Evolutionary conservation across 2,329 filamentous ascomycete genomes (phyloP).

Genomic region (Neonectria neomacrospora): DNA sequence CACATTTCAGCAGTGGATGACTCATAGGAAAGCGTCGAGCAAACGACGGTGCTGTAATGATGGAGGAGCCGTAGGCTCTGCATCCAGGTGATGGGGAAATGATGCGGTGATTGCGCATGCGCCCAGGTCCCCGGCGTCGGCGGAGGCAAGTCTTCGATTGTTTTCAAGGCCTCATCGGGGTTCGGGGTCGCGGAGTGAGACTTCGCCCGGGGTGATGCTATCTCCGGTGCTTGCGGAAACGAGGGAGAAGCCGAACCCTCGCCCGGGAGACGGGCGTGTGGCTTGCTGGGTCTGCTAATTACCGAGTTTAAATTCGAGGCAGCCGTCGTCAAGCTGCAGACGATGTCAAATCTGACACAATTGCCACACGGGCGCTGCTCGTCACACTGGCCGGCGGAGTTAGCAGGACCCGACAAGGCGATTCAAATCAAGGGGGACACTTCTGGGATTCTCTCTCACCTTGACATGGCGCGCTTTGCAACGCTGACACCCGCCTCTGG

Average conservation of each 20-base stretch:
- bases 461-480: slow-evolving; percentile 35
- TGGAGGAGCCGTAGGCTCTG: slow-evolving; percentile 31
- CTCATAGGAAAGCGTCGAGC: slow-evolving; percentile 2
- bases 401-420: neutral
- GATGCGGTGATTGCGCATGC: neutral
- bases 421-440: neutral
- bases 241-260: neutral
- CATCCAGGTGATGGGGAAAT: slow-evolving; percentile 27
- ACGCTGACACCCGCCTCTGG: slow-evolving; percentile 29
- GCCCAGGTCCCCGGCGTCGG: neutral
- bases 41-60: slow-evolving; percentile 28
- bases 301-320: neutral
- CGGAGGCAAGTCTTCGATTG: neutral
- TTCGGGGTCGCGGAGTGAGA: neutral
- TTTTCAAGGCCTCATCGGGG: neutral
- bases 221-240: neutral
- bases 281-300: neutral
- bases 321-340: slow-evolving; percentile 26
- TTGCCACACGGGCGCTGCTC: slow-evolving; percentile 31
- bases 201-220: neutral
- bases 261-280: neutral
- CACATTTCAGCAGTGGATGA: slow-evolving; percentile 17
- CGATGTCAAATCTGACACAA: slow-evolving; percentile 29
- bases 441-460: slow-evolving; percentile 9
- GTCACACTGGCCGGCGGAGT: slow-evolving; percentile 26